Percentiles rank a stretch among this genome's conserved stretches.
Conservation (phyloP, 441 rosid genomes). For the Biscutella laevigata region DNA sequence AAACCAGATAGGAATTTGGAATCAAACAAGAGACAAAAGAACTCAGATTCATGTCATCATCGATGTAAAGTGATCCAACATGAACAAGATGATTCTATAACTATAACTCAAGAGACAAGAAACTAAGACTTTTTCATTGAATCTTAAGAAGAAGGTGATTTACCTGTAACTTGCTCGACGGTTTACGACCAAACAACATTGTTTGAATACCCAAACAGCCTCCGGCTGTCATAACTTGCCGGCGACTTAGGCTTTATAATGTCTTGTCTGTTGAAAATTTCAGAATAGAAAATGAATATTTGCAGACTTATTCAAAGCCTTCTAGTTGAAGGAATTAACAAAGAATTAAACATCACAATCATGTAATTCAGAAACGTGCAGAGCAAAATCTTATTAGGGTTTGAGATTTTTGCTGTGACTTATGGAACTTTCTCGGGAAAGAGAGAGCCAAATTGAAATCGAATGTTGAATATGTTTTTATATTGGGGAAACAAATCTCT, state of each 20-base stretch:
- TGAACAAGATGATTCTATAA: background rate
- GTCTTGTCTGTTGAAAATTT: conserved; percentile 17
- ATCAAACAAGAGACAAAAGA: conserved; percentile 1
- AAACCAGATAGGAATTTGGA: background rate
- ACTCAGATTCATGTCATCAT: background rate
- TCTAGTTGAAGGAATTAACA: conserved; percentile 5
- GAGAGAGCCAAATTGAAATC: conserved; percentile 42
- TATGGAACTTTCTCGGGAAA: conserved; percentile 41
- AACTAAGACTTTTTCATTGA: background rate
- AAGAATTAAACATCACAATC: conserved; percentile 16
- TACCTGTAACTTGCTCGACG: conserved; percentile 30
- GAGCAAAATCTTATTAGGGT: conserved; percentile 20
- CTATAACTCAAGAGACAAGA: conserved; percentile 1
- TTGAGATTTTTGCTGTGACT: conserved; percentile 7
- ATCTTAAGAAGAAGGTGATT: background rate
- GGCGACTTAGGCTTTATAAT: conserved; percentile 21
- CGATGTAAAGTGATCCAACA: background rate
- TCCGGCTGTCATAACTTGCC: conserved; percentile 30
- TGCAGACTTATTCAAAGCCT: conserved; percentile 16
- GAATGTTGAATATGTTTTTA: conserved; percentile 16
- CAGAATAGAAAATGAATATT: conserved; percentile 12
- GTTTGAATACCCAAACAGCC: conserved; percentile 40
- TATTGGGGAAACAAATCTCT: conserved; percentile 21
- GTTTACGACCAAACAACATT: conserved; percentile 42
- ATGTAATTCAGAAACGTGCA: background rate